Percentiles rank a stretch among this genome's conserved stretches.
phyloP scores from a whole-genome alignment of 164 flowering plant genomes.

The Tinospora cordifolia region DNA sequence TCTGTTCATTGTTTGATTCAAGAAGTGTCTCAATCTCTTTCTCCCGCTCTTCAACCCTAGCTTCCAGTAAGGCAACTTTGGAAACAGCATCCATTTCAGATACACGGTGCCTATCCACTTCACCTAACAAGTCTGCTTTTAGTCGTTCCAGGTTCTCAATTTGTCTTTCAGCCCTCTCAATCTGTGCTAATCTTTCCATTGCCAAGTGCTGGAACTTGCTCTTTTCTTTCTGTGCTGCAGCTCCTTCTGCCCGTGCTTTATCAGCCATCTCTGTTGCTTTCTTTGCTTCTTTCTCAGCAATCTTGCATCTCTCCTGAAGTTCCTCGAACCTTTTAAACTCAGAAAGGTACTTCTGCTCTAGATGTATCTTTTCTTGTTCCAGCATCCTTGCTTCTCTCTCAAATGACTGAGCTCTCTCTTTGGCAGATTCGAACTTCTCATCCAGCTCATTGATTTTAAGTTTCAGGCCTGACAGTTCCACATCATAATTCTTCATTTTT shows the following conservation, averaged over 20 bases:
- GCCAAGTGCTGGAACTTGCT: constrained; percentile 58
- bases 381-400: constrained; percentile 64
- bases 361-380: constrained; percentile 66
- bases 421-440: constrained; percentile 57
- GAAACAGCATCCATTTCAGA: constrained; percentile 68
- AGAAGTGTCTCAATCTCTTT: constrained; percentile 70
- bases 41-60: constrained; percentile 76
- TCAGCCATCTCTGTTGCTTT: constrained; percentile 84
- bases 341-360: constrained; percentile 65
- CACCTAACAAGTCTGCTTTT: constrained; percentile 43
- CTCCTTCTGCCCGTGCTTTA: constrained; percentile 72
- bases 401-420: constrained; percentile 56
- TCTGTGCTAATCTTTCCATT: constrained; percentile 71
- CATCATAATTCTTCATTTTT: constrained; percentile 56
- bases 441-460: constrained; percentile 48
- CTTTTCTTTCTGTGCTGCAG: constrained; percentile 60
- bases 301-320: constrained; percentile 64
- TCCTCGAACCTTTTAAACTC: constrained; percentile 76
- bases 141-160: constrained; percentile 66
- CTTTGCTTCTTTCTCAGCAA: constrained; percentile 79
- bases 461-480: constrained; percentile 51
- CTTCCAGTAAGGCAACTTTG: constrained; percentile 59
- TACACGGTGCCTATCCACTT: constrained; percentile 41
- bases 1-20: constrained; percentile 71
- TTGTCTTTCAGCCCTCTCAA: constrained; percentile 76